Evolutionary conservation across 1,284 basidiomycete genomes (phyloP).

Genomic region (Papiliotrema terrestris): DNA sequence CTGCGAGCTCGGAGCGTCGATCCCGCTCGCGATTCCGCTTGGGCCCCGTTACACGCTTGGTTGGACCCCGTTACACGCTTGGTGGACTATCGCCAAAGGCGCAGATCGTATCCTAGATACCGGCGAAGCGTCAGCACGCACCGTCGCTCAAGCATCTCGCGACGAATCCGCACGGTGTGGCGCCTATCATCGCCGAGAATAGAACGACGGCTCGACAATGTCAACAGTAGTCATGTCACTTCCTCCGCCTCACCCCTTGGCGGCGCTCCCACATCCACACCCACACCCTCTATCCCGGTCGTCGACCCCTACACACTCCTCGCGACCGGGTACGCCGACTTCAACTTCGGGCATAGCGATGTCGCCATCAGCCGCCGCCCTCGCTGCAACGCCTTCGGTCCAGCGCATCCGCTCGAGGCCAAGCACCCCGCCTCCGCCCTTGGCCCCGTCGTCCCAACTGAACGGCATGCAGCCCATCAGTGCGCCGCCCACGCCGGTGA

Average conservation of each 20-base stretch:
- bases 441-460: constrained; percentile 1
- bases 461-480: constrained; percentile 32
- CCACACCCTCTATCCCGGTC: not conserved
- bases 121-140: too few relatives aligned
- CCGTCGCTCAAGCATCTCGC: too few relatives aligned
- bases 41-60: too few relatives aligned
- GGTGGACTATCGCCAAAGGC: too few relatives aligned
- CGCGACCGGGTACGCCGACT: not conserved
- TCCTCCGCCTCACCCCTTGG: not conserved
- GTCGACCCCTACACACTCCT: not conserved
- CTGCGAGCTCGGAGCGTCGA: too few relatives aligned
- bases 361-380: not conserved
- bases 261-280: not conserved
- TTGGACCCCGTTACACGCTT: too few relatives aligned
- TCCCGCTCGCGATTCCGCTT: too few relatives aligned
- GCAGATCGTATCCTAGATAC: too few relatives aligned
- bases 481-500: constrained; percentile 43
- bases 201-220: not conserved
- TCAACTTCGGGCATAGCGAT: not conserved
- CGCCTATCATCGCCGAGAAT: too few relatives aligned
- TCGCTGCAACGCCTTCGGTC: not conserved
- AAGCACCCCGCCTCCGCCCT: constrained; percentile 5
- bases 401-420: constrained; percentile 1
- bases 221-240: not conserved
- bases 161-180: too few relatives aligned